A percentile compares a stretch with the other conserved stretches of the same genome.
phyloP scores from a whole-genome alignment of 2,329 filamentous ascomycete species.

The Plectosphaerella plurivora region DNA sequence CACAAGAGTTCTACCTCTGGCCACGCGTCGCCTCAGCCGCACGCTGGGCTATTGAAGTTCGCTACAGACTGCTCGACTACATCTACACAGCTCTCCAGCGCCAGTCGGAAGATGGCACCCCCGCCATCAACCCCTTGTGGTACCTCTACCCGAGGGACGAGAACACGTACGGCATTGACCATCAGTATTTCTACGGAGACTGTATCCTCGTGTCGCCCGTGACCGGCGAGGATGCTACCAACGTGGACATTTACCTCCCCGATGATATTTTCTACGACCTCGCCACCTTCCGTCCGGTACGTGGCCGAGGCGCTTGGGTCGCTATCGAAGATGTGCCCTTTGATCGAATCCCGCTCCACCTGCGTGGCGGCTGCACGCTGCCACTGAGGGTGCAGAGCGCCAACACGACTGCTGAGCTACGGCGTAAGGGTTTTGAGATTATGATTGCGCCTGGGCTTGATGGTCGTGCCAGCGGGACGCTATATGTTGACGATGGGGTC shows the following conservation, averaged over 20 bases:
- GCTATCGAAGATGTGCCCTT: slow-evolving; percentile 19
- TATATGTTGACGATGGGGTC: slow-evolving; percentile 75
- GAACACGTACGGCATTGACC: slow-evolving; percentile 58
- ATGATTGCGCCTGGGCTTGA: slow-evolving; percentile 54
- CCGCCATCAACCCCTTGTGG: slow-evolving; percentile 67
- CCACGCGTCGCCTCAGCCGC: slow-evolving; percentile 58
- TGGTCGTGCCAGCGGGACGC: slow-evolving; percentile 54
- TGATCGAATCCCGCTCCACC: slow-evolving; percentile 58
- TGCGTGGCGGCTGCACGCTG: slow-evolving; percentile 64
- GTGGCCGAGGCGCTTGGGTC: slow-evolving; percentile 23
- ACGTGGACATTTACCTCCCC: slow-evolving; percentile 66
- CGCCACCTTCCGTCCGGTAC: slow-evolving; percentile 61
- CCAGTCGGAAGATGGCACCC: slow-evolving; percentile 61
- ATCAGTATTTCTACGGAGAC: slow-evolving; percentile 67
- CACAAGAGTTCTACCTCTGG: slow-evolving; percentile 71
- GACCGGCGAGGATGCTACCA: slow-evolving; percentile 55
- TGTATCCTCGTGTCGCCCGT: slow-evolving; percentile 65
- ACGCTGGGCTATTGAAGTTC: slow-evolving; percentile 62
- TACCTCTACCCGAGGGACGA: slow-evolving; percentile 75
- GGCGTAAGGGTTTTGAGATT: slow-evolving; percentile 63
- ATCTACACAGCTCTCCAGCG: slow-evolving; percentile 70
- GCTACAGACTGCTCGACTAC: slow-evolving; percentile 69
- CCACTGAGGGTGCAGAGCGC: slow-evolving; percentile 61
- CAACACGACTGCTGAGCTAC: slow-evolving; percentile 59
- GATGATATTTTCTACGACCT: slow-evolving; percentile 75